A percentile compares a stretch with the other conserved stretches of the same genome.
phyloP scores from a whole-genome alignment of 2,329 filamentous ascomycete species.

The Trichoderma guizhouense region DNA sequence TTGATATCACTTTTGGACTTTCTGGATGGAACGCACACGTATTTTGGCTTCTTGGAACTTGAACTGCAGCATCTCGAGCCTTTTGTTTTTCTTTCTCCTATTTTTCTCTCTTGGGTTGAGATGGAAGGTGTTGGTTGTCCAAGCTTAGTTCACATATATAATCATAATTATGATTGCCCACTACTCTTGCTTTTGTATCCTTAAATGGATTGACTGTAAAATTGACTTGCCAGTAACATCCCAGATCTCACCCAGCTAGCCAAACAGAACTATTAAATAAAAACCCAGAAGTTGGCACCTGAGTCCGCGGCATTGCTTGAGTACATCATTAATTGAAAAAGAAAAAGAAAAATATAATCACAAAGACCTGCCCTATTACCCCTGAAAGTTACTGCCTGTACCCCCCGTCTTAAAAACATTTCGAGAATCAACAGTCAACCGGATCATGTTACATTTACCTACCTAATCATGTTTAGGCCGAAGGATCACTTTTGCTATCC shows the following conservation, averaged over 20 bases:
- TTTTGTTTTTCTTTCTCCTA: not conserved
- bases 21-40: not conserved
- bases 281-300: not conserved
- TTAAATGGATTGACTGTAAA: not conserved
- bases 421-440: not conserved
- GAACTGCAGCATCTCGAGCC: not conserved
- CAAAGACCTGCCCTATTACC: not conserved
- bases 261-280: not conserved
- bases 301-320: not conserved
- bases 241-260: not conserved
- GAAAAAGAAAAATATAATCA: not conserved
- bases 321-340: not conserved
- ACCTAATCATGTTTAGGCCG: slow-evolving; percentile 38
- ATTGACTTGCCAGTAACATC: not conserved
- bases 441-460: not conserved
- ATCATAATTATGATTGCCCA: slow-evolving; percentile 2
- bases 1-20: not conserved
- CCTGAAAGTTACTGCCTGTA: not conserved
- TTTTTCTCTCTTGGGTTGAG: too few relatives aligned
- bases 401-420: not conserved
- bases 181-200: not conserved
- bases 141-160: not conserved
- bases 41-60: not conserved
- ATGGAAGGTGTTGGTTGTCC: not conserved
- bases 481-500: slow-evolving; percentile 53